A percentile compares a stretch with the other conserved stretches of the same genome.
Conservation (phyloP, 148 eudicot species). For the Camellia lanceoleosa region DNA sequence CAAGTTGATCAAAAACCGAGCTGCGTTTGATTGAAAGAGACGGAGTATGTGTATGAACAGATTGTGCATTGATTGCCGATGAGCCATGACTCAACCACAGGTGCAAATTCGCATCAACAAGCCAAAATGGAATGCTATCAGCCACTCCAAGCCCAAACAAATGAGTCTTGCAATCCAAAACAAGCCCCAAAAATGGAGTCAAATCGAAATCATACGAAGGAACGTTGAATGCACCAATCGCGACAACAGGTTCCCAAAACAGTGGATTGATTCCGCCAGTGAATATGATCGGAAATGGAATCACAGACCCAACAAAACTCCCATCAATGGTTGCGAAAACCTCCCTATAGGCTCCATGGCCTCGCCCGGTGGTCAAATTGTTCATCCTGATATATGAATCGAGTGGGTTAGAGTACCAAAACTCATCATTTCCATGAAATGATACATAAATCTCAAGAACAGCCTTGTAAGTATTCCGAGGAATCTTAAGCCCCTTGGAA, state of each 20-base stretch:
- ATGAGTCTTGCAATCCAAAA: slow-evolving; percentile 64
- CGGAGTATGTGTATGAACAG: slow-evolving; percentile 25
- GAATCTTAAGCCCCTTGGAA: slow-evolving; percentile 41
- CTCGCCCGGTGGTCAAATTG: slow-evolving; percentile 45
- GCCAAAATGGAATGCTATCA: slow-evolving; percentile 67
- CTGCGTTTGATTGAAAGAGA: slow-evolving; percentile 26
- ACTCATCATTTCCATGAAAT: slow-evolving; percentile 85
- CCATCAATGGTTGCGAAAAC: slow-evolving; percentile 66
- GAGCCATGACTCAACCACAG: slow-evolving; percentile 63
- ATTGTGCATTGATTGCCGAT: slow-evolving; percentile 40
- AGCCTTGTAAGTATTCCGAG: slow-evolving; percentile 47
- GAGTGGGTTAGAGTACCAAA: slow-evolving; percentile 91
- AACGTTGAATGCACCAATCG: slow-evolving; percentile 76
- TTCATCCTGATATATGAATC: slow-evolving; percentile 52
- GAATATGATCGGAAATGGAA: slow-evolving; percentile 82
- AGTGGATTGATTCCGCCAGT: slow-evolving; percentile 86
- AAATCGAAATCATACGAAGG: slow-evolving; percentile 82
- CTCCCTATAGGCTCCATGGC: slow-evolving; percentile 69
- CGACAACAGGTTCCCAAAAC: slow-evolving; percentile 86
- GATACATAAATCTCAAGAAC: slow-evolving; percentile 79
- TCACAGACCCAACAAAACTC: slow-evolving; percentile 44
- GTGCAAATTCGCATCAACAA: slow-evolving; percentile 84
- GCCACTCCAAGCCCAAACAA: slow-evolving; percentile 54
- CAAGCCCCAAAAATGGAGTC: slow-evolving; percentile 60
- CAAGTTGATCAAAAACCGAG: slow-evolving; percentile 35